Evolutionary conservation across 352 stramenopile species (phyloP).

Genomic region (Globisporangium cystogenes): DNA sequence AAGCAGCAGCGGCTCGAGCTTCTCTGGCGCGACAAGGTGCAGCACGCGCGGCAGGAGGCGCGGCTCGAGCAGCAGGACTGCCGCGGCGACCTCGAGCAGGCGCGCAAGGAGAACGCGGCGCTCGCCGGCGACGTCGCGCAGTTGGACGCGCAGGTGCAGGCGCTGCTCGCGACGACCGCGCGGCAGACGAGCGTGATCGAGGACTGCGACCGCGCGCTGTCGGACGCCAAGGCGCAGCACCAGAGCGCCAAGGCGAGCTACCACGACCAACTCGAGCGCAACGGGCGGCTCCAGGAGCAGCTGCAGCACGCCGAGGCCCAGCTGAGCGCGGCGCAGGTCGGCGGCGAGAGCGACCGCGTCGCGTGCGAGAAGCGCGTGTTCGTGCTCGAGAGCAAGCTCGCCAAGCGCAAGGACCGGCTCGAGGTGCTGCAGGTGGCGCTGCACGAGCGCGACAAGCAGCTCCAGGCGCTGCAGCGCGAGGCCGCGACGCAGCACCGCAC

Average conservation of each 20-base stretch:
- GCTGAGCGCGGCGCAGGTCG: conserved; percentile 17
- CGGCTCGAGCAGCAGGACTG: conserved; percentile 19
- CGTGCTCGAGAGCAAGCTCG: conserved; percentile 34
- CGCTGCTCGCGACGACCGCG: conserved; percentile 52
- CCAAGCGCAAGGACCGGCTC: conserved; percentile 31
- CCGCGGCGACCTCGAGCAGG: conserved; percentile 20
- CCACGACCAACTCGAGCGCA: conserved; percentile 37
- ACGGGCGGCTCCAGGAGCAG: conserved; percentile 22
- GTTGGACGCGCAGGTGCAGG: conserved; percentile 39
- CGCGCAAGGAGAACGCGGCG: conserved; percentile 22
- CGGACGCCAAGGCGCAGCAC: conserved; percentile 34
- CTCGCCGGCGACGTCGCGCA: conserved; percentile 20
- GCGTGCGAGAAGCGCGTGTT: conserved; percentile 22
- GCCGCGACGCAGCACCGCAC: conserved; percentile 26
- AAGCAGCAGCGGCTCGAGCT: conserved; percentile 16
- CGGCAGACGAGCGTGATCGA: conserved; percentile 70
- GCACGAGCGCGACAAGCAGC: conserved; percentile 40
- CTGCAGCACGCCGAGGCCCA: conserved; percentile 33
- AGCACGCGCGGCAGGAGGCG: conserved; percentile 13
- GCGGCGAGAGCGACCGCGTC: conserved; percentile 12
- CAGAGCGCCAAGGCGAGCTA: conserved; percentile 27
- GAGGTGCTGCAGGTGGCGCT: conserved; percentile 32
- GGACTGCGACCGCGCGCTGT: conserved; percentile 57
- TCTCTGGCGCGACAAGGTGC: conserved; percentile 30
- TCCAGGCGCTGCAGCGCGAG: conserved; percentile 38